phyloP scores from a whole-genome alignment of 2,329 filamentous ascomycete species.

The Helotiales sp. region DNA sequence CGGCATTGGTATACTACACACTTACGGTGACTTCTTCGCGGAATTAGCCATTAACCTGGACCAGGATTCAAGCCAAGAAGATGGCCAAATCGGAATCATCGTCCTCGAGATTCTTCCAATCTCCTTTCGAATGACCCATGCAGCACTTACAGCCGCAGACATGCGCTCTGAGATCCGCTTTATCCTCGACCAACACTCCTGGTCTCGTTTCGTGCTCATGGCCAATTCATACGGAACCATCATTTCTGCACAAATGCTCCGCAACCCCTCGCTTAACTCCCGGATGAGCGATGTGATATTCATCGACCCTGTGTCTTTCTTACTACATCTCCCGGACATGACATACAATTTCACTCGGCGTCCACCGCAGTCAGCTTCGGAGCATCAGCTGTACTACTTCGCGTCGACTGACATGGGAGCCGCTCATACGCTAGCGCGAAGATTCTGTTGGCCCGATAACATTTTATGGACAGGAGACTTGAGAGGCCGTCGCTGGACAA shows the following conservation, averaged over 20 bases:
- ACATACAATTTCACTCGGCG: conserved; percentile 60
- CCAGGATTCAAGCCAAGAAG: conserved; percentile 29
- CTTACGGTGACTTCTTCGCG: conserved; percentile 56
- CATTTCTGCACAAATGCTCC: conserved; percentile 58
- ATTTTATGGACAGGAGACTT: conserved; percentile 62
- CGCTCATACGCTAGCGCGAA: conserved; percentile 57
- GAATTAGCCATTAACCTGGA: conserved; percentile 45
- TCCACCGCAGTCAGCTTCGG: conserved; percentile 52
- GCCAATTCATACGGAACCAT: conserved; percentile 58
- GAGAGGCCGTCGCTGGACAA: conserved; percentile 47
- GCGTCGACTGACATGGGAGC: conserved; percentile 60
- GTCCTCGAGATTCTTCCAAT: conserved; percentile 61
- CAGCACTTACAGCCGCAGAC: conserved; percentile 51
- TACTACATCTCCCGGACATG: conserved; percentile 63
- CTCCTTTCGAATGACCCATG: conserved; percentile 56
- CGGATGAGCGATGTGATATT: conserved; percentile 55
- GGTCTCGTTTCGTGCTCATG: conserved; percentile 54
- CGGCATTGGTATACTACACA: conserved; percentile 61
- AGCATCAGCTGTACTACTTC: conserved; percentile 62
- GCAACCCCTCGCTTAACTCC: conserved; percentile 43
- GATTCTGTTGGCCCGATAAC: conserved; percentile 64
- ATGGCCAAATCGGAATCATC: conserved; percentile 58
- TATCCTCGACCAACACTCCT: conserved; percentile 56
- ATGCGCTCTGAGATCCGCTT: conserved; percentile 55
- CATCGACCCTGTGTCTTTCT: conserved; percentile 61